A percentile compares a stretch with the other conserved stretches of the same genome.
Conservation (phyloP, 768 basidiomycete genomes). For the Kwoniella heveanensis region DNA sequence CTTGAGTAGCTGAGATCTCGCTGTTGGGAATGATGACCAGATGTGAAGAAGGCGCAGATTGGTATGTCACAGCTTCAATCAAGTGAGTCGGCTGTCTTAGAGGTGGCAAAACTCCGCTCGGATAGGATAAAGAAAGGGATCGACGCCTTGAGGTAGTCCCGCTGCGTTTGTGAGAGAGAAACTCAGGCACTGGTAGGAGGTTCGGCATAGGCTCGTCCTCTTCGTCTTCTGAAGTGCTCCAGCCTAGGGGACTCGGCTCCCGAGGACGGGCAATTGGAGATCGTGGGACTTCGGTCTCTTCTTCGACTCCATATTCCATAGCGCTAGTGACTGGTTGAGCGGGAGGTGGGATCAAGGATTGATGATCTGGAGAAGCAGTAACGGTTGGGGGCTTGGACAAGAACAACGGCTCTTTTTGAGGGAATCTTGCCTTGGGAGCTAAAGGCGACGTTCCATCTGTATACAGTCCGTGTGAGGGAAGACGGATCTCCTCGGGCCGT, state of each 20-base stretch:
- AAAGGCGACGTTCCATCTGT: too few species aligned
- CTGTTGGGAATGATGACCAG: conserved; percentile 3
- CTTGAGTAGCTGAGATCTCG: neutral
- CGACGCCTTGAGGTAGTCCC: neutral
- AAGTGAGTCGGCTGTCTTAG: neutral
- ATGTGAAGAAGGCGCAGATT: neutral
- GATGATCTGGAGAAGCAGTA: neutral
- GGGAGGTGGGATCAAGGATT: neutral
- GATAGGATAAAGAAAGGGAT: neutral
- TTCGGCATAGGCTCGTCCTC: conserved; percentile 6
- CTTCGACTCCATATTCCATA: too few species aligned
- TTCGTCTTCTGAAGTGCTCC: neutral
- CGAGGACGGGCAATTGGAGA: conserved; percentile 1
- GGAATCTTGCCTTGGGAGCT: neutral
- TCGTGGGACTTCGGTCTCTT: neutral
- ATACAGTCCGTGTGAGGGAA: too few species aligned
- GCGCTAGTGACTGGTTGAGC: neutral
- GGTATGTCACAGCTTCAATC: neutral
- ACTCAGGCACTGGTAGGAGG: neutral
- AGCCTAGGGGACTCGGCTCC: neutral
- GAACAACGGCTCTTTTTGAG: conserved; percentile 12
- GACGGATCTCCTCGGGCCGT: too few species aligned
- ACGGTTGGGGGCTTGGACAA: conserved; percentile 3
- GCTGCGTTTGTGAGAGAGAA: neutral
- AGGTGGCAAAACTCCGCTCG: neutral